Evolutionary conservation across 1,284 basidiomycete species (phyloP).

Genomic region (Cystobasidiaceae sp.): DNA sequence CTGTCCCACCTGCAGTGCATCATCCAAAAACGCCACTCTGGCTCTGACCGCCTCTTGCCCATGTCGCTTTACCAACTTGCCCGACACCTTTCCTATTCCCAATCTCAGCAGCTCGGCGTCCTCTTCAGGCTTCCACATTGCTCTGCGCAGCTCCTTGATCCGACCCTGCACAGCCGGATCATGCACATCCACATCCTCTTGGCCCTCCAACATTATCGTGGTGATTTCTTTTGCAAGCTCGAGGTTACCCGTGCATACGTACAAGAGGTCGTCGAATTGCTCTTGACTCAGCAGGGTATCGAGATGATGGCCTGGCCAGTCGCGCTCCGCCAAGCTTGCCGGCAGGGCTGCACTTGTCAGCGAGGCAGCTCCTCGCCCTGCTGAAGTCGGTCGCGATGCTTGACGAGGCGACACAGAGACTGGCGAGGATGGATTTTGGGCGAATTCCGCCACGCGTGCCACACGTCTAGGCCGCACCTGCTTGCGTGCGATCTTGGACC

Average conservation of each 20-base stretch:
- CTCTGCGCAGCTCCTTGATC: neutral
- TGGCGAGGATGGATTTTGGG: too few species aligned
- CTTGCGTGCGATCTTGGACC: too few species aligned
- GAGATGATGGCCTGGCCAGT: conserved; percentile 4
- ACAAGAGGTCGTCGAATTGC: conserved; percentile 5
- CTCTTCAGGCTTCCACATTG: neutral
- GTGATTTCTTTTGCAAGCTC: neutral
- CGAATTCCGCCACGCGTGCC: too few species aligned
- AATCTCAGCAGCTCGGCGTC: neutral
- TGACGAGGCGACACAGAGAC: neutral
- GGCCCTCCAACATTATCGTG: neutral
- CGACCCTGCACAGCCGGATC: too few species aligned
- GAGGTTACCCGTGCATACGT: neutral
- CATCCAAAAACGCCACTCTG: neutral
- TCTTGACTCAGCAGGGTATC: conserved; percentile 7
- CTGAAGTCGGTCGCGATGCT: neutral
- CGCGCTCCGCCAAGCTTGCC: neutral
- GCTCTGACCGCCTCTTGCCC: neutral
- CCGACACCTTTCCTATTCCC: neutral
- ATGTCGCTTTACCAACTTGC: neutral
- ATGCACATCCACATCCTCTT: too few species aligned
- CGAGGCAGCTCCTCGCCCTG: neutral
- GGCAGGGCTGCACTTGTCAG: conserved; percentile 1
- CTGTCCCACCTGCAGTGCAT: neutral
- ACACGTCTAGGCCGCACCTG: too few species aligned